phyloP scores from a whole-genome alignment of 495 filamentous ascomycete genomes.

The Pseudotulostoma volvatum region DNA sequence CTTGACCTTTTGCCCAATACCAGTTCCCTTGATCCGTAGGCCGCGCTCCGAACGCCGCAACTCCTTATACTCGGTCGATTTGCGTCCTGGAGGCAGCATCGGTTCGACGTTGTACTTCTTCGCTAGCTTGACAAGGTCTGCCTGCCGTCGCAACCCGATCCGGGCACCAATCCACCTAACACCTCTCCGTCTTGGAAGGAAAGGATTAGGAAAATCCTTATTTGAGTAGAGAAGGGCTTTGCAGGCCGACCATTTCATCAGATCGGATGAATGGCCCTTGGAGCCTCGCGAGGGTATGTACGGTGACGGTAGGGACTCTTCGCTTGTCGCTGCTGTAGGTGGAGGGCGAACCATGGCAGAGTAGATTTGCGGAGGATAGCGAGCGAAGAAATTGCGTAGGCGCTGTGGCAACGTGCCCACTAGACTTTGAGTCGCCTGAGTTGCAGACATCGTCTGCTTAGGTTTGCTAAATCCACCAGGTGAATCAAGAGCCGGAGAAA shows the following conservation, averaged over 20 bases:
- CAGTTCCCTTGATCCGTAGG: constrained; percentile 71
- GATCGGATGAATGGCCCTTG: constrained; percentile 26
- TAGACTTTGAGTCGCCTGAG: background rate
- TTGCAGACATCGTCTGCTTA: background rate
- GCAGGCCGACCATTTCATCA: constrained; percentile 17
- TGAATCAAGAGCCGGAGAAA: no score
- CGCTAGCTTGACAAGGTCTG: constrained; percentile 80
- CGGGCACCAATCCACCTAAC: constrained; percentile 65
- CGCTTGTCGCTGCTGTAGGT: constrained; percentile 13
- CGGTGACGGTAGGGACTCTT: constrained; percentile 24
- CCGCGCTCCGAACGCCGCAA: constrained; percentile 53
- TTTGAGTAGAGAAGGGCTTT: constrained; percentile 21
- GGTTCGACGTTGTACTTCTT: constrained; percentile 65
- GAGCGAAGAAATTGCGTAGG: constrained; percentile 75
- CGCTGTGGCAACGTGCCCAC: constrained; percentile 35
- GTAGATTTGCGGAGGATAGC: constrained; percentile 55
- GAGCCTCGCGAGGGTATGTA: constrained; percentile 32
- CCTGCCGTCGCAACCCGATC: constrained; percentile 73
- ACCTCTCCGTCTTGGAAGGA: constrained; percentile 53
- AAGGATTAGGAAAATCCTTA: constrained; percentile 46
- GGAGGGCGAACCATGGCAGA: constrained; percentile 25
- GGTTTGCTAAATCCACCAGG: background rate
- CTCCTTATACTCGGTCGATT: constrained; percentile 55
- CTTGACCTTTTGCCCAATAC: constrained; percentile 85
- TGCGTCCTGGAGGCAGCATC: constrained; percentile 59